A percentile compares a stretch with the other conserved stretches of the same genome.
Conservation (phyloP, 768 basidiomycete species). For the Trametes meyenii region DNA sequence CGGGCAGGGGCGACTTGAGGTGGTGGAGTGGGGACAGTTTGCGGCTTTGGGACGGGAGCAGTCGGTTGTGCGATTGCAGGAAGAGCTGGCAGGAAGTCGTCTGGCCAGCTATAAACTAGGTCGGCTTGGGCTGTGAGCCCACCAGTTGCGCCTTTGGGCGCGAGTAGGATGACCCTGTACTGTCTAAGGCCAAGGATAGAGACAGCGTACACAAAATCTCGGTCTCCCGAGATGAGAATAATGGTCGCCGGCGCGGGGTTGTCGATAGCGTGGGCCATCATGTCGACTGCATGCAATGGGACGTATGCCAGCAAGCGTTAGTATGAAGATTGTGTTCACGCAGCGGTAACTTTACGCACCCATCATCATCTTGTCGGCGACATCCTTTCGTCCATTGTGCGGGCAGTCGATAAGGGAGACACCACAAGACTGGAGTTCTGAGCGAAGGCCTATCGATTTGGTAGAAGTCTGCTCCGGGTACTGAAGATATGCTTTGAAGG, state of each 20-base stretch:
- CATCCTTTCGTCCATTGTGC: conserved; percentile 34
- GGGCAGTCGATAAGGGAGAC: conserved; percentile 44
- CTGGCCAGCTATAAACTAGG: conserved; percentile 52
- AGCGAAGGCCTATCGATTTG: conserved; percentile 40
- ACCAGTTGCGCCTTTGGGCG: conserved; percentile 36
- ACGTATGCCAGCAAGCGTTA: background rate
- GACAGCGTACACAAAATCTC: conserved; percentile 68
- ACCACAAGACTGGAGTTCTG: conserved; percentile 52
- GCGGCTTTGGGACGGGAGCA: background rate
- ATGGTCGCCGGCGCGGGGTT: conserved; percentile 54
- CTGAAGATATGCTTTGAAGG: conserved; percentile 59
- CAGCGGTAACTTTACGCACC: conserved; percentile 35
- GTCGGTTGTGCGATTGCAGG: background rate
- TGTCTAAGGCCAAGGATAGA: conserved; percentile 16
- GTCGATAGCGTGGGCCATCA: conserved; percentile 69
- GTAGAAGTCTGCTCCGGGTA: conserved; percentile 41
- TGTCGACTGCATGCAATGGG: conserved; percentile 51
- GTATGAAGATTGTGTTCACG: background rate
- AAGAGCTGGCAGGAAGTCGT: conserved; percentile 36
- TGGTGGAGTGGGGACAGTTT: background rate
- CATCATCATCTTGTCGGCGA: conserved; percentile 55
- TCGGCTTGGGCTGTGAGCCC: conserved; percentile 60
- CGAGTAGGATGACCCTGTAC: conserved; percentile 33
- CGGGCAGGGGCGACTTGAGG: no score
- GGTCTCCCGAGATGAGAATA: conserved; percentile 66